Evolutionary conservation across 495 filamentous ascomycete species (phyloP).

Genomic region (Cudoniella acicularis): DNA sequence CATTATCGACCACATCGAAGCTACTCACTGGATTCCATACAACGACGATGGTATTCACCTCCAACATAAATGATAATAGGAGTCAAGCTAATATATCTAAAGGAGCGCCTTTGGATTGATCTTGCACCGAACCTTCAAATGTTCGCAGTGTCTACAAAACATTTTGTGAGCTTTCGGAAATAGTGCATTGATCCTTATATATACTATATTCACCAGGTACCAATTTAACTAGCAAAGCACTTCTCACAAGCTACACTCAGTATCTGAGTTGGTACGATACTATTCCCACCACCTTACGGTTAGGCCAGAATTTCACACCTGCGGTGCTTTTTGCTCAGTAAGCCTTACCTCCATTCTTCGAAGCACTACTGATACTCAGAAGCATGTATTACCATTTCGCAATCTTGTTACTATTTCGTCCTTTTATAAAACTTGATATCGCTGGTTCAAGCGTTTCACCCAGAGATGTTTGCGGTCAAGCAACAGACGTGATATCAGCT

Average conservation of each 20-base stretch:
- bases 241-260: constrained; percentile 53
- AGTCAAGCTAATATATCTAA: background rate
- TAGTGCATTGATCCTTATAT: constrained; percentile 62
- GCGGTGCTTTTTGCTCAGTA: constrained; percentile 62
- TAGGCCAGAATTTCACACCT: constrained; percentile 56
- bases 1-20: constrained; percentile 51
- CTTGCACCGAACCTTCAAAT: constrained; percentile 50
- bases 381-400: constrained; percentile 67
- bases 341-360: constrained; percentile 27
- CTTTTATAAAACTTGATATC: constrained; percentile 59
- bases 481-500: constrained; percentile 57
- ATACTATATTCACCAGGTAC: constrained; percentile 58
- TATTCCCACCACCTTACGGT: constrained; percentile 53
- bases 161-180: constrained; percentile 63
- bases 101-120: constrained; percentile 41
- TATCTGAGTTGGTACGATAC: constrained; percentile 60
- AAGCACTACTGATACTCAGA: constrained; percentile 2
- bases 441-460: constrained; percentile 54
- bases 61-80: background rate
- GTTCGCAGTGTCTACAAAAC: constrained; percentile 56
- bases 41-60: constrained; percentile 44
- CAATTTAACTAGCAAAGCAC: constrained; percentile 51
- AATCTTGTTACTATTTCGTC: constrained; percentile 60
- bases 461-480: constrained; percentile 57
- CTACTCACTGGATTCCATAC: constrained; percentile 54